phyloP scores from a whole-genome alignment of 1,284 basidiomycete genomes.

The Phellinidium pouzarii region DNA sequence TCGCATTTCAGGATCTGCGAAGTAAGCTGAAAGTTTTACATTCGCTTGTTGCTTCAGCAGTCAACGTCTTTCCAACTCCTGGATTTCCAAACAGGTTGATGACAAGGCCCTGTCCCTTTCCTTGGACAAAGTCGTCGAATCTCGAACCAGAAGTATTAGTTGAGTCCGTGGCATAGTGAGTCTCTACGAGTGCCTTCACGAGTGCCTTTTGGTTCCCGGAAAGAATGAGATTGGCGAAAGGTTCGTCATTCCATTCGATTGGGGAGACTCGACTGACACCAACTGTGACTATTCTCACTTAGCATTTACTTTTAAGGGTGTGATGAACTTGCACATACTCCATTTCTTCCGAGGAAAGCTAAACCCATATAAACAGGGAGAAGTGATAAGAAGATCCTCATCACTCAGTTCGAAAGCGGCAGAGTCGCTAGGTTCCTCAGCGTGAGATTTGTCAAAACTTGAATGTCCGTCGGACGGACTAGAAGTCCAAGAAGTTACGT shows the following conservation, averaged over 20 bases:
- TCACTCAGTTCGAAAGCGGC: slow-evolving; percentile 22
- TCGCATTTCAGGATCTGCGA: not conserved
- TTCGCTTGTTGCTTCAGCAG: slow-evolving; percentile 57
- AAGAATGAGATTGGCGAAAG: slow-evolving; percentile 52
- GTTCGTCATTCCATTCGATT: slow-evolving; percentile 52
- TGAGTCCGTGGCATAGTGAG: slow-evolving; percentile 36
- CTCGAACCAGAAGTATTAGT: slow-evolving; percentile 25
- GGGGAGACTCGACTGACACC: slow-evolving; percentile 42
- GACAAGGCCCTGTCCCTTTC: slow-evolving; percentile 55
- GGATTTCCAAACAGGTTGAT: slow-evolving; percentile 57
- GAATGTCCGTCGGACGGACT: too few species aligned
- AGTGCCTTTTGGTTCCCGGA: slow-evolving; percentile 44
- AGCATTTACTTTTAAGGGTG: not conserved
- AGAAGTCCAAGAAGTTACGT: not conserved
- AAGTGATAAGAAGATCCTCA: slow-evolving; percentile 47
- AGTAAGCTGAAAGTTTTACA: slow-evolving; percentile 20
- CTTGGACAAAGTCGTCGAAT: slow-evolving; percentile 59
- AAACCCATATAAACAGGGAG: slow-evolving; percentile 53
- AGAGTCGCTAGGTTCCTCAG: not conserved
- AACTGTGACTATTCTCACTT: slow-evolving; percentile 41
- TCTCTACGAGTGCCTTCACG: slow-evolving; percentile 50
- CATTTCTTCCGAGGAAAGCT: slow-evolving; percentile 52
- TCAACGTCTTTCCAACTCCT: slow-evolving; percentile 45
- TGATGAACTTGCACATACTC: slow-evolving; percentile 32
- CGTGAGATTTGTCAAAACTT: too few species aligned